Conservation (phyloP, 2,329 filamentous ascomycete species). For the Setomelanomma holmii region DNA sequence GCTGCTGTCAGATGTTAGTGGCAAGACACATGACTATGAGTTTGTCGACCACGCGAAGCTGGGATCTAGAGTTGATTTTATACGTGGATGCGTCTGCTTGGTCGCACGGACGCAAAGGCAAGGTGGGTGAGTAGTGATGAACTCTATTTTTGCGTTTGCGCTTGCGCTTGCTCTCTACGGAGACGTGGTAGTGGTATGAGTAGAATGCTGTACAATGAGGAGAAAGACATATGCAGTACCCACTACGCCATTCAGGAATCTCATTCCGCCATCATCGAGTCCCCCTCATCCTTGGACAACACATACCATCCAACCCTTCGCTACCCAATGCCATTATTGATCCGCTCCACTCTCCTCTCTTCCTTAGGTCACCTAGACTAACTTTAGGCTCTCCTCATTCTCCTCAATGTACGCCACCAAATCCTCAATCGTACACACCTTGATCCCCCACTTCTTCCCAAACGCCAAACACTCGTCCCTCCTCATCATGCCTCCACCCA, state of each 20-base stretch:
- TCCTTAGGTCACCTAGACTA: not conserved
- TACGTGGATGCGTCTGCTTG: no score
- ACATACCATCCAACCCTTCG: no score
- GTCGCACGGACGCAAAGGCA: no score
- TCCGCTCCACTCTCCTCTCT: not conserved
- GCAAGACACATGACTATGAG: no score
- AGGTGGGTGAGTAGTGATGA: not conserved
- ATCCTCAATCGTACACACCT: conserved; percentile 94
- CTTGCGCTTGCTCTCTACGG: not conserved
- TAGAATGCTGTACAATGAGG: not conserved
- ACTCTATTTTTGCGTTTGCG: not conserved
- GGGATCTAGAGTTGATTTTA: no score
- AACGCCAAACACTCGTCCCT: conserved; percentile 88
- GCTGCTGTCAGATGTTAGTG: no score
- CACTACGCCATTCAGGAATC: not conserved
- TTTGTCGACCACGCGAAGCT: no score
- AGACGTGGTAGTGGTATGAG: not conserved
- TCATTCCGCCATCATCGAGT: no score
- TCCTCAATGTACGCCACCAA: conserved; percentile 80
- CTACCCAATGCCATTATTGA: not conserved
- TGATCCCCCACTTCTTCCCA: conserved; percentile 85
- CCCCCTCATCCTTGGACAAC: no score
- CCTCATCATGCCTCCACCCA: conserved; percentile 85
- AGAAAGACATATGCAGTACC: not conserved
- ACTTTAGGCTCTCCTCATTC: conserved; percentile 64